Base-by-base conservation (phyloP, 176 grass and related monocot genomes). In the Carex littledalei region DNA sequence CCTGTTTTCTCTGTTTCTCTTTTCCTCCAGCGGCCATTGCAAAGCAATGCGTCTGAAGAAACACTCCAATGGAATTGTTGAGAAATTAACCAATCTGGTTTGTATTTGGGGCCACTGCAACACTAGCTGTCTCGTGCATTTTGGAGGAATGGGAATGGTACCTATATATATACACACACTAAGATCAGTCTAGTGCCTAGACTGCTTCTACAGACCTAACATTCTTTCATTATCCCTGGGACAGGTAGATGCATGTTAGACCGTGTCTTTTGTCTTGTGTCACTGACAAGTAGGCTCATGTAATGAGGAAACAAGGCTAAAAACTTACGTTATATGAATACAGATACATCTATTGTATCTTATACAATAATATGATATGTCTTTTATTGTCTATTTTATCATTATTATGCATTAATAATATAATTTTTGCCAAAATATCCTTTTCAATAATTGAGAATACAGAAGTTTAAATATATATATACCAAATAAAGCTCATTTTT, bases 1-100 rank as follows among this genome's bases (percentile, higher is more conserved):
- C 94, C 56, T 78, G 72, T 56, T 78, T 82, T 32, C 70, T 68
- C 71, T 84, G 31, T 56, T 84, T 88, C 47, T 88, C 74, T 37
- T 60, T 45, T 32, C 60, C 43, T 66, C 15, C 50, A 15, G 34
- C 61, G 13, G 60, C 58, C 74, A 67, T 56, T 64, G 85, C 75
- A 65, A 85, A 58, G 31, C 43, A 8, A 21, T 31, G 39, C 11
- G 4, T 62, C 85, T 54, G 14, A 45, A n/a, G 14, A 45, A n/a
- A 16, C 53, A 84, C 78, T 89, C 64, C 58, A 57, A 76, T 79
- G 80, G 63, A 87, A 60, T 45, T 35, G 80, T 88, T 43, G 67
- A 41, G 59, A 47, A 82, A 26, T 62, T 67, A 86, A 83, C 55
- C 62, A 85, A 85, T 54, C 45, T 54, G 82, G 45, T 85, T 78